phyloP scores from a whole-genome alignment of 257 asterid genomes.

The Lantana camara region DNA sequence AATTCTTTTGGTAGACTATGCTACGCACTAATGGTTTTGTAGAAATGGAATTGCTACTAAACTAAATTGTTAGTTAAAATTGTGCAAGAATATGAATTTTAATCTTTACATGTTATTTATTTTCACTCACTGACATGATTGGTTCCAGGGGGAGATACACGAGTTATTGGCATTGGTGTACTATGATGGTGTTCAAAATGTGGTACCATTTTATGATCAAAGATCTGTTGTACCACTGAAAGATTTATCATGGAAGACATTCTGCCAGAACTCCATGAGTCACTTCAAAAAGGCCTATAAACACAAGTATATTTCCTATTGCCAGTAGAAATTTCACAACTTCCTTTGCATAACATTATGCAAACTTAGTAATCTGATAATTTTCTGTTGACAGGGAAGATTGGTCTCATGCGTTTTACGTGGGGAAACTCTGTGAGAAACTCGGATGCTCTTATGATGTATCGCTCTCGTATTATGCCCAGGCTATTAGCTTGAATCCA shows the following conservation, averaged over 20 bases:
- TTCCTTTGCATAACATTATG: slow-evolving; percentile 27
- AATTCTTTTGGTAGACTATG: not conserved
- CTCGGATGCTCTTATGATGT: slow-evolving; percentile 70
- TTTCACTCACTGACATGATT: slow-evolving; percentile 19
- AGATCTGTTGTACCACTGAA: slow-evolving; percentile 68
- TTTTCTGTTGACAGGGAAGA: slow-evolving; percentile 71
- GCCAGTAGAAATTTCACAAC: slow-evolving; percentile 31
- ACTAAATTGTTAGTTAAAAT: slow-evolving; percentile 14
- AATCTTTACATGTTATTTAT: slow-evolving; percentile 12
- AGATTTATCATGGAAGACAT: slow-evolving; percentile 75
- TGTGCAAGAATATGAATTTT: slow-evolving; percentile 26
- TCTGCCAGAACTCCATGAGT: slow-evolving; percentile 85
- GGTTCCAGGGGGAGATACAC: slow-evolving; percentile 92
- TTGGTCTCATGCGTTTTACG: slow-evolving; percentile 94
- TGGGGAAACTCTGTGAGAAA: slow-evolving; percentile 93
- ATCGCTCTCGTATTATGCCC: slow-evolving; percentile 74
- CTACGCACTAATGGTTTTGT: slow-evolving; percentile 9
- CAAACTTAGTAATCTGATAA: slow-evolving; percentile 23
- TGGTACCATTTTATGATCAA: slow-evolving; percentile 96
- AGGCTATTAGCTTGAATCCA: slow-evolving; percentile 85
- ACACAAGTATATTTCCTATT: slow-evolving; percentile 61
- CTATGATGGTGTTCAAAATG: slow-evolving; percentile 96
- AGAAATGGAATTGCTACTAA: slow-evolving; percentile 7
- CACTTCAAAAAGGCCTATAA: slow-evolving; percentile 90
- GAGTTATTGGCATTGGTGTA: slow-evolving; percentile 93